Evolutionary conservation across 176 grass and related monocot species (phyloP).

Genomic region (Pontederia crassipes): DNA sequence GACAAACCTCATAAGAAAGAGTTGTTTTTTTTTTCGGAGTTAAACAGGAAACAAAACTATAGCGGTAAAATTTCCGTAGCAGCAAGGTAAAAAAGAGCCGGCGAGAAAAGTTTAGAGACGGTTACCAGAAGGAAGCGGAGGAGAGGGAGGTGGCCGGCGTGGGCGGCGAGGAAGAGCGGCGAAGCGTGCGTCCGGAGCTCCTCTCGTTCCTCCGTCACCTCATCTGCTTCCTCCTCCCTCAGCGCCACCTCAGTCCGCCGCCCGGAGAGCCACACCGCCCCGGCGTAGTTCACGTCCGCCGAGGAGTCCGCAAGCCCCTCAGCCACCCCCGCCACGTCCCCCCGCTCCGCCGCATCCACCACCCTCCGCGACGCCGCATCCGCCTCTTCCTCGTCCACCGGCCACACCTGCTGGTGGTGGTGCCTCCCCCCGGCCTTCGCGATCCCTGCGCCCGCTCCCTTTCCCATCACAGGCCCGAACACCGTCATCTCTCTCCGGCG

Average conservation of each 20-base stretch:
- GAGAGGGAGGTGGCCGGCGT: slow-evolving; percentile 69
- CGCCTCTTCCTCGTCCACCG: slow-evolving; percentile 39
- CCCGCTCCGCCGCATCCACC: slow-evolving; percentile 63
- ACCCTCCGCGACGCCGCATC: slow-evolving; percentile 59
- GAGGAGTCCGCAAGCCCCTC: slow-evolving; percentile 41
- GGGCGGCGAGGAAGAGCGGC: slow-evolving; percentile 89
- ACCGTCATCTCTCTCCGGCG: slow-evolving; percentile 47
- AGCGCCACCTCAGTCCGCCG: slow-evolving; percentile 50
- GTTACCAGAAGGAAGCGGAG: slow-evolving; percentile 71
- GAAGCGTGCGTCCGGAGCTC: slow-evolving; percentile 93
- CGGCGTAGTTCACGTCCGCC: slow-evolving; percentile 87
- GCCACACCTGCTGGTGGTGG: slow-evolving; percentile 52
- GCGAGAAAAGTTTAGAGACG: background rate
- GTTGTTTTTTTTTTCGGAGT: no score
- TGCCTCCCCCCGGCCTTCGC: background rate
- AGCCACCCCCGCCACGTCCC: slow-evolving; percentile 35
- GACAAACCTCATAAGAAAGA: no score
- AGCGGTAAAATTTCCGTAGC: background rate
- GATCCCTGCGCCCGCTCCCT: background rate
- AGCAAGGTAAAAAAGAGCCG: background rate
- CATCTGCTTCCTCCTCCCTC: slow-evolving; percentile 54
- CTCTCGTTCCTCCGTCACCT: slow-evolving; percentile 42
- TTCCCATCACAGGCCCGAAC: slow-evolving; percentile 44
- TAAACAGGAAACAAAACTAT: no score
- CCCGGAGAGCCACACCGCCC: slow-evolving; percentile 58